Evolutionary conservation across 345 rosid genomes (phyloP).

Genomic region (Geranium brycei): DNA sequence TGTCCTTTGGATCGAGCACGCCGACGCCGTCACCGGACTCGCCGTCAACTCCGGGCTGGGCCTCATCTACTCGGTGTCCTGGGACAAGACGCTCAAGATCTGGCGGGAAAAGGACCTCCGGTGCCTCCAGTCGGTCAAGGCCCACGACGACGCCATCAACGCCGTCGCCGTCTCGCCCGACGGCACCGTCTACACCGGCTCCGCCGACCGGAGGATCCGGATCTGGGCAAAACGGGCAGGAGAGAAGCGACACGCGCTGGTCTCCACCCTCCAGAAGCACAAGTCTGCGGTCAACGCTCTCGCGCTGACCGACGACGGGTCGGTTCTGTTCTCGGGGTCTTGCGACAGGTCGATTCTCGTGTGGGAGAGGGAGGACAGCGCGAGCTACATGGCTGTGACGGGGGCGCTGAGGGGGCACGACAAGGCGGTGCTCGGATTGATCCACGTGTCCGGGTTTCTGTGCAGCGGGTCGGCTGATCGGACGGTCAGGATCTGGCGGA

Average conservation of each 20-base stretch:
- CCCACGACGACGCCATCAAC: slow-evolving; percentile 35
- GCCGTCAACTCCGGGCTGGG: too few relatives aligned
- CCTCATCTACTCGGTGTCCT: too few relatives aligned
- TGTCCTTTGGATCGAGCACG: too few relatives aligned
- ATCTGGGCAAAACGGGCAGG: slow-evolving; percentile 53
- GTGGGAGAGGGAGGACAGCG: slow-evolving; percentile 84
- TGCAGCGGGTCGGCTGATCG: slow-evolving; percentile 87
- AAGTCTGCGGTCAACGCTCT: slow-evolving; percentile 80
- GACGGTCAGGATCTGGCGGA: slow-evolving; percentile 80
- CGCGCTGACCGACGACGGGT: slow-evolving; percentile 58
- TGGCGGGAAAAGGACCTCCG: too few relatives aligned
- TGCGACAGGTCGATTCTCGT: slow-evolving; percentile 90
- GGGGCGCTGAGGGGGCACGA: slow-evolving; percentile 84
- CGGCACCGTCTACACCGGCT: slow-evolving; percentile 77
- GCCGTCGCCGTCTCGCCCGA: slow-evolving; percentile 51
- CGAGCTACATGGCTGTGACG: slow-evolving; percentile 52
- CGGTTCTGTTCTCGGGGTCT: slow-evolving; percentile 74
- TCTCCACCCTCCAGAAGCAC: slow-evolving; percentile 69
- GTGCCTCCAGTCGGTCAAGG: too few relatives aligned
- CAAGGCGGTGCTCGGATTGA: slow-evolving; percentile 56
- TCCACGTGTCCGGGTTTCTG: slow-evolving; percentile 40
- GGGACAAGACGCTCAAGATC: too few relatives aligned
- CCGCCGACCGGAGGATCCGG: slow-evolving; percentile 71
- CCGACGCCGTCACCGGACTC: too few relatives aligned
- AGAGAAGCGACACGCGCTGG: slow-evolving; percentile 38